phyloP scores from a whole-genome alignment of 495 filamentous ascomycete species.

The Penicillium atrosanguineum region DNA sequence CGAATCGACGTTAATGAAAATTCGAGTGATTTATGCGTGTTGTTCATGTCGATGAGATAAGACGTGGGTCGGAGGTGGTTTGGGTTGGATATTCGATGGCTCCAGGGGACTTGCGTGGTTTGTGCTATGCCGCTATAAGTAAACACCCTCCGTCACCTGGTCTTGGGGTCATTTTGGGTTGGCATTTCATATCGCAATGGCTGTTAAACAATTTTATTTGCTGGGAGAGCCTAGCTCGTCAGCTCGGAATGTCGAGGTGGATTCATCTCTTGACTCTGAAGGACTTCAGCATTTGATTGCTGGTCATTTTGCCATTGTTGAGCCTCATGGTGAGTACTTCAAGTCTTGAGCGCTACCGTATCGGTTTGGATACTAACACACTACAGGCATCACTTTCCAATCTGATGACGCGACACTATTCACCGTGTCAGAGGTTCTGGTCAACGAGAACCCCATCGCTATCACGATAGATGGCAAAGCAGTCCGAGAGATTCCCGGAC shows the following conservation, averaged over 20 bases:
- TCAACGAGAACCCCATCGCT: slow-evolving; percentile 28
- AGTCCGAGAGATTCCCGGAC: slow-evolving; percentile 43
- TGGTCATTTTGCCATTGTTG: slow-evolving; percentile 43
- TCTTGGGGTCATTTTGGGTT: background rate
- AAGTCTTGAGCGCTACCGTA: background rate
- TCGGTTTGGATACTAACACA: background rate
- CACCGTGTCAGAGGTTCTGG: slow-evolving; percentile 27
- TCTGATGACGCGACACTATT: slow-evolving; percentile 22
- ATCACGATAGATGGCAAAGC: slow-evolving; percentile 36
- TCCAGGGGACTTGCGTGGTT: background rate
- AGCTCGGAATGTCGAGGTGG: slow-evolving; percentile 36
- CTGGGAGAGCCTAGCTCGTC: slow-evolving; percentile 41
- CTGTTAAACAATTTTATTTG: slow-evolving; percentile 40
- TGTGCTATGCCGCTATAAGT: slow-evolving; percentile 13
- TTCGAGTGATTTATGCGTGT: background rate
- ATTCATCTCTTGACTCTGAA: slow-evolving; percentile 28
- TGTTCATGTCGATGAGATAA: too few species aligned
- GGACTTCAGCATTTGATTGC: slow-evolving; percentile 39
- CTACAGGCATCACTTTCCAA: slow-evolving; percentile 37
- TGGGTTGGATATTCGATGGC: background rate
- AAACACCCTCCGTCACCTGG: background rate
- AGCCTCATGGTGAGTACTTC: slow-evolving; percentile 17
- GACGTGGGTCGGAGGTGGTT: background rate
- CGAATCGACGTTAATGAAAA: background rate
- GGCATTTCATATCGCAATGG: slow-evolving; percentile 22